These are phyloP conservation scores for Quercus robur DNA, from an alignment of 306 rosid species.

Conservation along the genomic window DNA sequence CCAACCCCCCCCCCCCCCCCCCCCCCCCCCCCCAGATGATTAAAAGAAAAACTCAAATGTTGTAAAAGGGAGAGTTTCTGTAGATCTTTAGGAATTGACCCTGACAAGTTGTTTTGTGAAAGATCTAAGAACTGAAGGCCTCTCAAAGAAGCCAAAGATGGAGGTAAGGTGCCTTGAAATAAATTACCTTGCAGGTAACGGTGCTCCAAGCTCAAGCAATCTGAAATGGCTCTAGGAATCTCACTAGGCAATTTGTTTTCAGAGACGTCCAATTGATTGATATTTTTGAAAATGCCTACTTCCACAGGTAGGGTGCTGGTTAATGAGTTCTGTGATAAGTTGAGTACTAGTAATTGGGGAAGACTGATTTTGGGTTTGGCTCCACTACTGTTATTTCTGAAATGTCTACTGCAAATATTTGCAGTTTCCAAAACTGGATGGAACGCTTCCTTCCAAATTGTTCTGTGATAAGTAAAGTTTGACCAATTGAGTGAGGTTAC, in stretches of 20 bases:
- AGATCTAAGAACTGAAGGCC: slow-evolving; percentile 14
- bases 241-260: slow-evolving; percentile 21
- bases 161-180: slow-evolving; percentile 30
- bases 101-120: too few relatives aligned
- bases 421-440: slow-evolving; percentile 19
- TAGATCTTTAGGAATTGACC: background rate
- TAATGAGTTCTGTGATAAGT: slow-evolving; percentile 31
- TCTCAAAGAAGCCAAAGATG: slow-evolving; percentile 28
- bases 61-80: background rate
- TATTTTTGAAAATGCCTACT: slow-evolving; percentile 10
- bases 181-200: slow-evolving; percentile 25
- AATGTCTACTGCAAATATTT: slow-evolving; percentile 1
- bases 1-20: slow-evolving; percentile 17
- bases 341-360: background rate
- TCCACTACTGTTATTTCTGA: slow-evolving; percentile 24
- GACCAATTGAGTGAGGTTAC: slow-evolving; percentile 28
- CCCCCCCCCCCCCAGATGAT: slow-evolving; percentile 8
- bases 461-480: background rate
- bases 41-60: slow-evolving; percentile 10
- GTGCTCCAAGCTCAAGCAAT: slow-evolving; percentile 19
- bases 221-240: slow-evolving; percentile 31
- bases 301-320: slow-evolving; percentile 17
- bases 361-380: slow-evolving; percentile 23
- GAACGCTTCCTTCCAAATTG: slow-evolving; percentile 33
- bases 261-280: slow-evolving; percentile 17